Evolutionary conservation across 164 flowering plant genomes (phyloP).

Genomic region (Magnolia sinica): DNA sequence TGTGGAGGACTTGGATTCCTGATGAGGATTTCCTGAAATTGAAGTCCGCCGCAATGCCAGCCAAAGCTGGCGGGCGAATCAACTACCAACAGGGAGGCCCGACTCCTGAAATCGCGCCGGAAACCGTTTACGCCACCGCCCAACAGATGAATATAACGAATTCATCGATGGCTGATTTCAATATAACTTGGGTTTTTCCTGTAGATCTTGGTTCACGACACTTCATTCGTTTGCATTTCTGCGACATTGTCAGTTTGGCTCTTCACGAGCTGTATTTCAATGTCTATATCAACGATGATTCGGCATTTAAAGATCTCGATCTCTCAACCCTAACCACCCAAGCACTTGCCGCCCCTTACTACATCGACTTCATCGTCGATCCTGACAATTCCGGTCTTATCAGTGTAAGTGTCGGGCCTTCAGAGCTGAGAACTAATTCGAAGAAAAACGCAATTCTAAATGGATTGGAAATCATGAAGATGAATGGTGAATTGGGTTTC

Average conservation of each 20-base stretch:
- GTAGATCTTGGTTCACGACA: slow-evolving; percentile 45
- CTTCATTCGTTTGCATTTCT: slow-evolving; percentile 74
- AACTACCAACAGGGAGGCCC: slow-evolving; percentile 36
- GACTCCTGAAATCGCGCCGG: slow-evolving; percentile 54
- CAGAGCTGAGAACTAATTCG: slow-evolving; percentile 15
- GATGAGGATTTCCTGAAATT: slow-evolving; percentile 27
- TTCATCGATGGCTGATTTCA: slow-evolving; percentile 46
- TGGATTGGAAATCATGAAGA: slow-evolving; percentile 83
- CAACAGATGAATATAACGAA: slow-evolving; percentile 39
- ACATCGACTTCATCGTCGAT: slow-evolving; percentile 54
- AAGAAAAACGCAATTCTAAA: slow-evolving; percentile 65
- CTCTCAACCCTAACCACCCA: slow-evolving; percentile 42
- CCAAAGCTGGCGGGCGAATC: slow-evolving; percentile 32
- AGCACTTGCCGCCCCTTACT: slow-evolving; percentile 56
- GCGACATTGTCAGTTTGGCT: slow-evolving; percentile 66
- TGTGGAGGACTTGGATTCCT: slow-evolving; percentile 73
- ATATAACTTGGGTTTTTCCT: slow-evolving; percentile 68
- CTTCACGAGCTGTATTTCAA: slow-evolving; percentile 55
- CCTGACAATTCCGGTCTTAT: slow-evolving; percentile 27
- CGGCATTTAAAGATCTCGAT: slow-evolving; percentile 56
- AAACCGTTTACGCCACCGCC: slow-evolving; percentile 60
- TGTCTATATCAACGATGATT: slow-evolving; percentile 54
- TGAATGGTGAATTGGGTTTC: slow-evolving; percentile 18
- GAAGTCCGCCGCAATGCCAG: slow-evolving; percentile 6
- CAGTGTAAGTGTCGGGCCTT: slow-evolving; percentile 60